Evolutionary conservation across 495 filamentous ascomycete species (phyloP), one percentile per base, ranked within the genome.

Genomic region (Melanomma pulvis-pyrius): DNA sequence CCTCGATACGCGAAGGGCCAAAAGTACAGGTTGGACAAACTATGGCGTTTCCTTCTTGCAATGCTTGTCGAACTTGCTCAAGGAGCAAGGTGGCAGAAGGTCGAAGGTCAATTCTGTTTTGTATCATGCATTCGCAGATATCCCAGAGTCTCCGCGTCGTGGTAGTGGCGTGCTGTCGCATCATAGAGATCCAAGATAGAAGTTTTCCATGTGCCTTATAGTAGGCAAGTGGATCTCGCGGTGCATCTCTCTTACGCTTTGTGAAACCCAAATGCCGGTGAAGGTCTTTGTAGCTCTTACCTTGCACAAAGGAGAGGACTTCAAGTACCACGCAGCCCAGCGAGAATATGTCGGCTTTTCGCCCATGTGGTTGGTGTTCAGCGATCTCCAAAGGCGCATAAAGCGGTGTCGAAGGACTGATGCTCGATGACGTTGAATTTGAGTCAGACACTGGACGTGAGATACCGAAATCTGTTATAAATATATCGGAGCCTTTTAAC

Each of bases 331-430:
- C 67, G 44, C 67, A 69, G 7, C 67, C 67, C 15, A 69, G 56
- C 15, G 67, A 69, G 47, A 69, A 69, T 15, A 65, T 36, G 28
- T 69, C 67, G 22, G 67, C 67, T 36, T 63, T 64, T 26, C 67
- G 55, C 26, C 67, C 67, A 26, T 69, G 67, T 17, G 34, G 46
- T 5, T 32, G 46, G 15, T 46, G 61, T 41, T 64, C 34, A 22
- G 54, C 59, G 21, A 69, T 69, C 47, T 69, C 67, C 8, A 56
- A 15, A 7, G 67, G 51, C 0, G 67, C 60, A 54, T 69, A 69
- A 15, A 69, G 34, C 21, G 67, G 67, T 17, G 67, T 69, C 44
- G 44, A 57, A 19, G 67, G 67, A 47, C 67, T 64, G 36, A 51
- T 63, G 36, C 67, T 69, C 4, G 60, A 64, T 32, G 67, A 69